These are phyloP conservation scores for Casuarina glauca DNA, from an alignment of 306 rosid genomes.

Conservation along the genomic window DNA sequence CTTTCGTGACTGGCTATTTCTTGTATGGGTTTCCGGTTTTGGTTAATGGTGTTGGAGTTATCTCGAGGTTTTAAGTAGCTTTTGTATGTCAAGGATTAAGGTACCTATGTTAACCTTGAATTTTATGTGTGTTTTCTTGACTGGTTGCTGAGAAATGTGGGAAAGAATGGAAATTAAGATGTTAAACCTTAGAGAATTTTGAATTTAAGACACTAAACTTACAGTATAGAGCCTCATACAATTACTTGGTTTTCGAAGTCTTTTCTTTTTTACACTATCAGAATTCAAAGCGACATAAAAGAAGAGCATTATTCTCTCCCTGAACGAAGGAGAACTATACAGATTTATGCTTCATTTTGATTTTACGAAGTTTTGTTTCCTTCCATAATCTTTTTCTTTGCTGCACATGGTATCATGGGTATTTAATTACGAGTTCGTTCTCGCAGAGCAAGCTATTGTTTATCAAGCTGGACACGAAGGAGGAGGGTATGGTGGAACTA, in stretches of 20 bases:
- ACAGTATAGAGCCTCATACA: not conserved
- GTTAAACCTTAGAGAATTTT: not conserved
- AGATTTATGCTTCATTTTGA: not conserved
- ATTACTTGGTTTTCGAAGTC: not conserved
- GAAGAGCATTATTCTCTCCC: not conserved
- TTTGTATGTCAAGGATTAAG: not conserved
- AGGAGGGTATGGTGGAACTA: conserved; percentile 48
- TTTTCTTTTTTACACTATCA: not conserved
- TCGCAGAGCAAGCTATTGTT: conserved; percentile 66
- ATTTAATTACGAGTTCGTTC: conserved; percentile 12
- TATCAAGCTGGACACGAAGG: conserved; percentile 75
- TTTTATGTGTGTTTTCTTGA: not conserved
- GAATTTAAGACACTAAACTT: not conserved
- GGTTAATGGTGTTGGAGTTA: conserved; percentile 25
- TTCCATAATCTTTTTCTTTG: not conserved
- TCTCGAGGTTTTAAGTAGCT: not conserved
- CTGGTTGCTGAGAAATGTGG: not conserved
- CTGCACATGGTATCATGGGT: not conserved
- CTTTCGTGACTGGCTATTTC: conserved; percentile 2
- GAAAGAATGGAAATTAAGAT: conserved; percentile 3
- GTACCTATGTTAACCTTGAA: not conserved
- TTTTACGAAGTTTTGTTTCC: not conserved
- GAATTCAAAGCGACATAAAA: not conserved
- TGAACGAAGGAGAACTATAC: not conserved
- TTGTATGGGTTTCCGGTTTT: conserved; percentile 19